Evolutionary conservation across 192 early-diverging fungal species (phyloP), one percentile per base, ranked within the genome.

Genomic region (Obelidium mucronatum): DNA sequence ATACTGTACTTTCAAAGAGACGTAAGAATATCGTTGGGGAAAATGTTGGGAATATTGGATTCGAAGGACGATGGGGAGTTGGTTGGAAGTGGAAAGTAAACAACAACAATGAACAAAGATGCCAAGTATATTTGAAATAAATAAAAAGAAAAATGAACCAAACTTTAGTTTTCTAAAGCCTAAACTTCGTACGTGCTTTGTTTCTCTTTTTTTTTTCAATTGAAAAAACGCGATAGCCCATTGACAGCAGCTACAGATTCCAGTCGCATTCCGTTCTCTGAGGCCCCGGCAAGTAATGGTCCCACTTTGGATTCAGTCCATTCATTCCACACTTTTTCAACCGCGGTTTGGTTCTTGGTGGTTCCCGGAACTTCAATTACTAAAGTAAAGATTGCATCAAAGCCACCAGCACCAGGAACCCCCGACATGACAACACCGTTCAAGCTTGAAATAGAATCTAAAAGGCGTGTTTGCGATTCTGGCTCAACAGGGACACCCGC

Each of bases 321-420:
- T 24, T 68, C 30, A 11, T 84, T 36, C 85, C 85, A 87, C 6
- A 81, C 53, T 22, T 2, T 34, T 40, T 83, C 73, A 5, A 87
- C 75, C 2, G 22, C 44, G 0, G 15, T 24, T 1, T 55, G 58
- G 4, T 80, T 67, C 4, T 40, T 66, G 3, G n/a, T 34, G 1
- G 22, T 28, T 26, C 19, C 48, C 0, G 5, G 2, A 22, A 60
- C 37, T 31, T 77, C 67, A 40, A 84, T 48, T 1, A 74, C 85
- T 51, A 99, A 85, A 67, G 94, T 95, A 78, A 95, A 97, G 71
- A 99, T 98, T 5, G 98, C 98, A 81, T 99, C 98, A 66, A 89
- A 98, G 3, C 98, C 98, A 48, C 98, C 98, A 60, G 97, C 93
- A 56, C 98, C 98, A 26, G 98, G 98, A 2, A 99, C 96, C 28